Evolutionary conservation across 2,329 filamentous ascomycete genomes (phyloP).

Genomic region (Sarocladiaceae sp.): DNA sequence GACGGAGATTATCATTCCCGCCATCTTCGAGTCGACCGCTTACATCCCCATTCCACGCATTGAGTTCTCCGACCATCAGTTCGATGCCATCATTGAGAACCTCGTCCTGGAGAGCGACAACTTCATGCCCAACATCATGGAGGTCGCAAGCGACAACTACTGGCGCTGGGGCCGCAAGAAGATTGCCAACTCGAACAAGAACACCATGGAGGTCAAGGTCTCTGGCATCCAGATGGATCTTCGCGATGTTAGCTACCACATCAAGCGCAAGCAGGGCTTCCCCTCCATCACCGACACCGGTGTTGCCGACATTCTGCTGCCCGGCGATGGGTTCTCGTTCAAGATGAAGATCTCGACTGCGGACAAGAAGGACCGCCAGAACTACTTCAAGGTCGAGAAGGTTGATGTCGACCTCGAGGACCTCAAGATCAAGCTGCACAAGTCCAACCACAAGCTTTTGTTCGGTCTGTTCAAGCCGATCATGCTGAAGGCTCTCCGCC

Average conservation of each 20-base stretch:
- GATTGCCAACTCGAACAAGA: conserved; percentile 71
- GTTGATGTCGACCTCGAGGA: conserved; percentile 77
- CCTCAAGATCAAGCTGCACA: conserved; percentile 81
- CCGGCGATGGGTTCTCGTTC: conserved; percentile 84
- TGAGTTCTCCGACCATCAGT: conserved; percentile 76
- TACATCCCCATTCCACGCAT: conserved; percentile 94
- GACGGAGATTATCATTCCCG: conserved; percentile 78
- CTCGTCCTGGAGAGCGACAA: conserved; percentile 94
- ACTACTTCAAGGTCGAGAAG: conserved; percentile 93
- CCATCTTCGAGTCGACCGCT: conserved; percentile 72
- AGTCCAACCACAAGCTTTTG: conserved; percentile 91
- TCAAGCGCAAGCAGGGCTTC: conserved; percentile 93
- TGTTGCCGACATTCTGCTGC: conserved; percentile 81
- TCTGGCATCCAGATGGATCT: conserved; percentile 91
- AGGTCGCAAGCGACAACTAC: conserved; percentile 88
- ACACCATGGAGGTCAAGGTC: conserved; percentile 75
- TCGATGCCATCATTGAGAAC: conserved; percentile 91
- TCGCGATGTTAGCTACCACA: conserved; percentile 83
- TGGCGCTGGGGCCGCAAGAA: conserved; percentile 92
- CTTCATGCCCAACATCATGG: conserved; percentile 85
- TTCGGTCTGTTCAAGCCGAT: conserved; percentile 84
- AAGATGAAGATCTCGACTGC: conserved; percentile 82
- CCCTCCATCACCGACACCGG: conserved; percentile 81
- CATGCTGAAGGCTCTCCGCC: conserved; percentile 75
- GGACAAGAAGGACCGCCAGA: conserved; percentile 64